Conservation (phyloP, 1,284 basidiomycete species). For the Neonothopanus nambi region DNA sequence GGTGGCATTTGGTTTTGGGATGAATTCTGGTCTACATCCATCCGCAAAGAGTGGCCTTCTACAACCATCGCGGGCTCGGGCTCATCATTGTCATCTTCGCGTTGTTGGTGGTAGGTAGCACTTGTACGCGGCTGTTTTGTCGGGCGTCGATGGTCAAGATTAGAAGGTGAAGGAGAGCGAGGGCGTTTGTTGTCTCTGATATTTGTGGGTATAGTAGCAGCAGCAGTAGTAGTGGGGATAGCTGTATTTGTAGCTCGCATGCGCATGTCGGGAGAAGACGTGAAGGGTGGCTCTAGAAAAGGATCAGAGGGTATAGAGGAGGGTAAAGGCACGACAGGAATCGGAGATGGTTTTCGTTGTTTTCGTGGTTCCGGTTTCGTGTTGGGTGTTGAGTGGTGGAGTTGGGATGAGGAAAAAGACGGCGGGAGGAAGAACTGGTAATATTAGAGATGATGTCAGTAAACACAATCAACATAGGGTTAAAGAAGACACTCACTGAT, state of each 20-base stretch:
- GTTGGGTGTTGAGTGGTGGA: slow-evolving; percentile 8
- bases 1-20: not conserved
- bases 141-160: not conserved
- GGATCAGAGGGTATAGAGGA: not conserved
- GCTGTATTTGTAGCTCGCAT: no score
- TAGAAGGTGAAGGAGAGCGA: not conserved
- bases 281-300: not conserved
- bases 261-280: not conserved
- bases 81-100: no score
- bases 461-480: no score
- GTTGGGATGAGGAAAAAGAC: slow-evolving; percentile 7
- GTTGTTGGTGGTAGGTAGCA: no score
- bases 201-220: not conserved
- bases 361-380: not conserved
- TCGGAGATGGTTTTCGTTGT: not conserved
- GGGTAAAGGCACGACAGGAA: not conserved
- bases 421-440: not conserved
- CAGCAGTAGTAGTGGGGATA: not conserved
- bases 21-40: not conserved
- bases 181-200: not conserved
- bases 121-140: not conserved
- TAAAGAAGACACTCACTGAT: no score
- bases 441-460: no score
- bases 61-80: no score
- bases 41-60: no score